These are phyloP conservation scores for Agaricus sinodeliciosus DNA, from an alignment of 768 basidiomycete species.

Conservation along the genomic window DNA sequence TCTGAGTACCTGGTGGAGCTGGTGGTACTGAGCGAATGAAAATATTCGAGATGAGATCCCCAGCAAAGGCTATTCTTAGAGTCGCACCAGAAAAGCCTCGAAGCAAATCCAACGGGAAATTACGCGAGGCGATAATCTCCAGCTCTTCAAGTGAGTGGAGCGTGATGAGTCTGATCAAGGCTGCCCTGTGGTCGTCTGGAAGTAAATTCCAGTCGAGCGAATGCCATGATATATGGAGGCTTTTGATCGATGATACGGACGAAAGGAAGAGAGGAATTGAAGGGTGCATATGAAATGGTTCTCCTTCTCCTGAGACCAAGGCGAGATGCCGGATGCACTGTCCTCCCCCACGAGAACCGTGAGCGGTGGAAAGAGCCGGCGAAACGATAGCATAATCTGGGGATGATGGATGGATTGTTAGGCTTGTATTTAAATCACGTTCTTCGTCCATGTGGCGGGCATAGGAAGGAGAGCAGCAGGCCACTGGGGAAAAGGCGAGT, in stretches of 20 bases:
- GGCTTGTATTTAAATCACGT: not conserved
- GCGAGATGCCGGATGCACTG: not conserved
- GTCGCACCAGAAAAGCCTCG: not conserved
- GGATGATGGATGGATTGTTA: constrained; percentile 3
- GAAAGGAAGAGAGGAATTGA: constrained; percentile 1
- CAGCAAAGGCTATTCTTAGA: not conserved
- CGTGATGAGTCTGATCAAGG: not conserved
- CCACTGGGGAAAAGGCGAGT: not conserved
- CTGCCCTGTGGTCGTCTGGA: not conserved
- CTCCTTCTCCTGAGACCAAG: not conserved
- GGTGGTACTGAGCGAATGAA: not conserved
- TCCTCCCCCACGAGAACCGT: not conserved
- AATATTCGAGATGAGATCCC: not conserved
- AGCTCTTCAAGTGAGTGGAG: not conserved
- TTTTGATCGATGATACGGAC: not conserved
- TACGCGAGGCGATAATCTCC: constrained; percentile 2
- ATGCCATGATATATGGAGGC: constrained; percentile 5
- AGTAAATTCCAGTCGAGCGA: constrained; percentile 2
- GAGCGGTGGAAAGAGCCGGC: not conserved
- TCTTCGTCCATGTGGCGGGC: not conserved
- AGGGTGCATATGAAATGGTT: constrained; percentile 1
- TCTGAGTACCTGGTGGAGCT: not conserved
- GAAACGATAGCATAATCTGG: not conserved
- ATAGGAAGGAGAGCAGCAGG: not conserved
- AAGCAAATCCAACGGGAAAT: constrained; percentile 8